Evolutionary conservation across 345 rosid genomes (phyloP).

Genomic region (Carallia pectinifolia): DNA sequence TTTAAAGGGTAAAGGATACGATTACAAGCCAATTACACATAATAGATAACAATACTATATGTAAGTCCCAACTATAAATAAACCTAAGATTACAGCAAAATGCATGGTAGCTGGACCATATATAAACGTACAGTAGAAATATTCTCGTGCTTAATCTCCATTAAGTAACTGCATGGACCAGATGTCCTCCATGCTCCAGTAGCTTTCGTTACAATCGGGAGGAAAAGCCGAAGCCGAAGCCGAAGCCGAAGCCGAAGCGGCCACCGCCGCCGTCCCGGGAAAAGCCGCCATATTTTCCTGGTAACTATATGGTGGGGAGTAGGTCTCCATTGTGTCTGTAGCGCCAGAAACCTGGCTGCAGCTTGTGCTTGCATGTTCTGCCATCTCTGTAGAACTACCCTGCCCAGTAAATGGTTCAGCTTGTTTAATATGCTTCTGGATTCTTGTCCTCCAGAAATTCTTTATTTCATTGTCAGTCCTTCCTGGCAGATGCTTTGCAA

Average conservation of each 20-base stretch:
- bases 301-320: slow-evolving; percentile 41
- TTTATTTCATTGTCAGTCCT: slow-evolving; percentile 98
- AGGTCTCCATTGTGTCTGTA: slow-evolving; percentile 46
- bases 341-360: slow-evolving; percentile 29
- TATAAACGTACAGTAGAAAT: neutral
- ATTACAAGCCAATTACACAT: neutral
- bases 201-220: slow-evolving; percentile 49
- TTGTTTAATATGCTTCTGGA: slow-evolving; percentile 85
- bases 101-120: neutral
- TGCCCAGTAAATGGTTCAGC: slow-evolving; percentile 41
- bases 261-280: neutral
- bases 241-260: neutral
- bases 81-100: neutral
- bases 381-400: slow-evolving; percentile 34
- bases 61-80: neutral
- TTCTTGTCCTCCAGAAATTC: slow-evolving; percentile 93
- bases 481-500: slow-evolving; percentile 94
- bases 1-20: neutral
- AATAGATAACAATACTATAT: neutral
- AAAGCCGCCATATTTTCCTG: slow-evolving; percentile 26
- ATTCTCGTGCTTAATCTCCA: slow-evolving; percentile 22
- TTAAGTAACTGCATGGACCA: slow-evolving; percentile 77
- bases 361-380: slow-evolving; percentile 28
- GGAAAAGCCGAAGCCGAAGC: neutral
- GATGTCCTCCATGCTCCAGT: slow-evolving; percentile 82